Evolutionary conservation across 2,329 filamentous ascomycete genomes (phyloP), one percentile per base, ranked within the genome.

Genomic region (Penicillium vulpinum): DNA sequence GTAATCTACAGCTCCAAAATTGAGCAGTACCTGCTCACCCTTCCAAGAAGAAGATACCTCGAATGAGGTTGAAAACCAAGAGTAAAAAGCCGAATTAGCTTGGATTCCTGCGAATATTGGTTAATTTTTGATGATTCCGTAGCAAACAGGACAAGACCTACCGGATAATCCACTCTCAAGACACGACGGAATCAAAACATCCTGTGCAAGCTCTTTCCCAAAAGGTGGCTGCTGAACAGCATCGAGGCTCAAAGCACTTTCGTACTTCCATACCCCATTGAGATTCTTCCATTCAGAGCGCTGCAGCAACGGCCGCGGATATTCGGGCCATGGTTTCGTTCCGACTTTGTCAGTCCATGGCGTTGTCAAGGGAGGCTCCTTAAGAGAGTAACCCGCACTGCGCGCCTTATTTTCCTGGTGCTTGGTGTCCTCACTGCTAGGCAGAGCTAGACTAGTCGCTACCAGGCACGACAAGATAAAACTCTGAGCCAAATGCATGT

Each of bases 121-220:
- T 61, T 24, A 59, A 18, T 11, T 26, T 41, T 8, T 29, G 21
- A 4, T 9, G 31, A 11, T 16, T 9, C 22, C 5, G 9, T 11
- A 2, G 11, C 16, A 7, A 16, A 24, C 15, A 47, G 1, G 18
- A 2, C 8, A 41, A 21, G 2, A 28, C 56, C 21, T 57, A 75
- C 80, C 81, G 36, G 80, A 83, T 16, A 84, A 66, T 2, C 76
- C 81, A 64, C 81, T 83, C 64, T 84, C 81, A 9, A 84, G 67
- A 60, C 81, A 84, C 8, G 80, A 83, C 0, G 81, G 81, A 6
- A 84, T 74, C 21, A 84, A 63, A 0, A 84, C 80, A 24, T 80
- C 71, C 4, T 75, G 67, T 5, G 69, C 68, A 7, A 82, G 70
- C 2, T 66, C 68, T 55, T 78, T 69, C 1, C 75, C 75, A 56